Base-by-base conservation (phyloP, 352 stramenopile species). In the Globisporangium megalacanthum region DNA sequence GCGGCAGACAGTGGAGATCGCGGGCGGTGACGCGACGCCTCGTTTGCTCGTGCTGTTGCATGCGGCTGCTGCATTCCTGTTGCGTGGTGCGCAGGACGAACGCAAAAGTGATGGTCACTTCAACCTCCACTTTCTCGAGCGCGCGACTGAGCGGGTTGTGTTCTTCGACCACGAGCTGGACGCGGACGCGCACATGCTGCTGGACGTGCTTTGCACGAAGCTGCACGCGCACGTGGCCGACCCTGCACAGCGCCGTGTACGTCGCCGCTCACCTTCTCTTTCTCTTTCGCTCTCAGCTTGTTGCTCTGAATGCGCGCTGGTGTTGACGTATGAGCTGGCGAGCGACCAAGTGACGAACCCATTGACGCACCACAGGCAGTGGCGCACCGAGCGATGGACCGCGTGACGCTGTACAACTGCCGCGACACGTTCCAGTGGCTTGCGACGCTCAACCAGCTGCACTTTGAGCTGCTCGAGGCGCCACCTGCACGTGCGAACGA, bases 351-450 rank as follows among this genome's bases (percentile, higher is more conserved):
- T 56, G 36, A 29, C 20, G 31, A 37, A 60, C 48, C 11, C 8
- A 20, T 14, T 15, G 4, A 31, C 6, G 15, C n/a, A 37, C 37
- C 22, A 14, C 41, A 42, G 49, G 37, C 66, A 45, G 20, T 65
- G 41, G 49, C 42, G 8, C 55, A 22, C 19, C 60, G 50, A 68
- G 31, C 33, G 4, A 60, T 86, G 45, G 56, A 54, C 14, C 65
- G 71, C 19, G 74, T 86, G 20, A 52, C 75, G 37, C 62, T 71
- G 1, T 86, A 70, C 53, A 62, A 62, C 45, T 90, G 80, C 52
- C 69, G 70, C 19, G 80, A 90, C 64, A 80, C 80, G 50, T 86
- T 85, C 58, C 77, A 90, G 62, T 85, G 77, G 74, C 74, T 90
- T 29, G 77, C 80, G 49, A 88, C 80, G 44, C 65, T 90, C 20